Percentiles rank a stretch among this genome's conserved stretches.
Evolutionary conservation across 2,329 filamentous ascomycete genomes (phyloP).

Genomic region (Pseudogymnoascus sp.): DNA sequence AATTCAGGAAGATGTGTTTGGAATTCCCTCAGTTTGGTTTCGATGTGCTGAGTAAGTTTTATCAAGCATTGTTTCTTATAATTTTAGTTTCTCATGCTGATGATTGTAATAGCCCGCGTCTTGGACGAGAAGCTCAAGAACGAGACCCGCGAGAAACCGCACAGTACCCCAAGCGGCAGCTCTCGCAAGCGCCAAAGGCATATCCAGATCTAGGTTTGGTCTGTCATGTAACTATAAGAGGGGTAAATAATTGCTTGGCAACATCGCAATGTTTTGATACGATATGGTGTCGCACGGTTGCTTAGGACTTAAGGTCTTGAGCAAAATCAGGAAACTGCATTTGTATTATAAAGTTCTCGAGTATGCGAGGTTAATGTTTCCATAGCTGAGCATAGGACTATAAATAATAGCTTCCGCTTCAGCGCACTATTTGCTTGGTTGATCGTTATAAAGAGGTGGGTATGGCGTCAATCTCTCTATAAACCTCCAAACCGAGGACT

Average conservation of each 20-base stretch:
- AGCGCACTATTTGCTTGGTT: background rate
- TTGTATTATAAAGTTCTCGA: background rate
- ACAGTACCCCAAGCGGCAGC: constrained; percentile 9
- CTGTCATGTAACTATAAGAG: background rate
- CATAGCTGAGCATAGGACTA: background rate
- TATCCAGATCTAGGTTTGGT: background rate
- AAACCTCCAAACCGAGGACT: background rate
- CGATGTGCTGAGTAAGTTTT: constrained; percentile 72
- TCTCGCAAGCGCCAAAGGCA: constrained; percentile 10
- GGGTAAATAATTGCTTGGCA: constrained; percentile 3
- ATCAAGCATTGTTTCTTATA: background rate
- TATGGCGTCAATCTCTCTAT: background rate
- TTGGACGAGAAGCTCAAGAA: constrained; percentile 62
- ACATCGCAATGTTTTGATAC: background rate
- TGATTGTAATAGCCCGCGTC: constrained; percentile 46
- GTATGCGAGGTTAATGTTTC: background rate
- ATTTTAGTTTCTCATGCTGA: constrained; percentile 18
- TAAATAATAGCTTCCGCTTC: background rate
- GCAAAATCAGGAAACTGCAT: background rate
- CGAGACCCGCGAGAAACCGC: constrained; percentile 53
- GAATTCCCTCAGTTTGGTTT: constrained; percentile 90
- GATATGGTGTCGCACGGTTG: background rate
- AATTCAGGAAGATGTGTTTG: constrained; percentile 79
- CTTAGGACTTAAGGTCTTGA: background rate
- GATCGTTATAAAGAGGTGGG: background rate